phyloP scores from a whole-genome alignment of 202 grass and related monocot genomes.

The Thinopyrum obtusiflorum region DNA sequence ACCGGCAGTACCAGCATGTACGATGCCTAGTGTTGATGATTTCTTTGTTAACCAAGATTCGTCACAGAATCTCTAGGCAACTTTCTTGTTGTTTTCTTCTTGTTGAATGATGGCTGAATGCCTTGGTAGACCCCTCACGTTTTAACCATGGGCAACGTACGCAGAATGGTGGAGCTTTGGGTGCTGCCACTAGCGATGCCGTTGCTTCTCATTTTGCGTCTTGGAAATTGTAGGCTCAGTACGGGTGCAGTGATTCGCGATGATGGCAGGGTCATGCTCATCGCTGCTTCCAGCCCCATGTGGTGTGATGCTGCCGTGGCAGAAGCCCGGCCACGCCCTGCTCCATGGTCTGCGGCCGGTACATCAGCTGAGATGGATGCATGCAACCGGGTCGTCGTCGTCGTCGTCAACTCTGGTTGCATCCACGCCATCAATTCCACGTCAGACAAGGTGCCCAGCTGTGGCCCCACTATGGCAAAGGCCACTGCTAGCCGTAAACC shows the following conservation, averaged over 20 bases:
- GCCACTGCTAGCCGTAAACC: too few species aligned
- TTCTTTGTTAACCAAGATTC: not conserved
- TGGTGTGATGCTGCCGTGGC: too few species aligned
- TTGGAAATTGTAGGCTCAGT: not conserved
- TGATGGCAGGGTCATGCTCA: too few species aligned
- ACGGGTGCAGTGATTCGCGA: too few species aligned
- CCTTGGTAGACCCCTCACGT: not conserved
- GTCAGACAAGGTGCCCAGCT: not conserved
- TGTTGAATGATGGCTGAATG: not conserved
- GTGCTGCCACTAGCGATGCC: too few species aligned
- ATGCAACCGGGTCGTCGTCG: too few species aligned
- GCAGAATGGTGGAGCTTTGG: too few species aligned
- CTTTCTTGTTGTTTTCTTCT: not conserved
- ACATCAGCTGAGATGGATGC: too few species aligned
- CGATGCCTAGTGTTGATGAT: not conserved
- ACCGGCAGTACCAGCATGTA: not conserved
- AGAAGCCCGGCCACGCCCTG: too few species aligned
- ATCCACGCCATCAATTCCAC: not conserved
- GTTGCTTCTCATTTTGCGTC: not conserved
- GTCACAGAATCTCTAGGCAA: not conserved
- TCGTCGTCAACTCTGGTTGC: not conserved
- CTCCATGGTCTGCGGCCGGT: too few species aligned
- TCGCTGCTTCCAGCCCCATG: too few species aligned
- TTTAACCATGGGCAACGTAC: not conserved
- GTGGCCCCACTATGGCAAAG: not conserved